Evolutionary conservation across 352 stramenopile species (phyloP), one percentile per base, ranked within the genome.

Genomic region (Pythium plurisporium): DNA sequence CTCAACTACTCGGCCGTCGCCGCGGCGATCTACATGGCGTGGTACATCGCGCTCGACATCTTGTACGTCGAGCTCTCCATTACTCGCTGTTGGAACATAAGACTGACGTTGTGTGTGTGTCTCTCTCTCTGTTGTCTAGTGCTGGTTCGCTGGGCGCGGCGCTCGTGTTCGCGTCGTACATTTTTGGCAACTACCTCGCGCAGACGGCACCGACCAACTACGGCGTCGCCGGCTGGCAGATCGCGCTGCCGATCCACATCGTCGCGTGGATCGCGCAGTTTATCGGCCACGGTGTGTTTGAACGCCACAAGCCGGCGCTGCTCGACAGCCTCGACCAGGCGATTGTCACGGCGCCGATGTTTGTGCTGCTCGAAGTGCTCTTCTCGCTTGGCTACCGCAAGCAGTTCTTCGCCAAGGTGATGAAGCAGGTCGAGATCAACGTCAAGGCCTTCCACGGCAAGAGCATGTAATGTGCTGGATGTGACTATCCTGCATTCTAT

Each of bases 251-350:
- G 10, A 65, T 88, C 15, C 80, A 95, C 63, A 53, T 77, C 6
- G 63, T 62, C 19, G 70, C 70, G 5, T 96, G 86, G 87, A 80
- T 87, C 48, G 33, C 41, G 14, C 76, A 96, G 65, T 92, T 96
- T 56, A 83, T 93, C 53, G 87, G 83, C 30, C 87, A 96, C 58
- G 80, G 73, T 11, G 72, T 96, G n/a, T 94, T 88, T 38, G 87
- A 96, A 57, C 72, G 82, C 36, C 79, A 83, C 51, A 88, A 91
- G 40, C 87, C 87, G 0, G 87, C 87, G 46, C 69, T 96, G 0
- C 69, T 96, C 5, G 83, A 95, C 55, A 94, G 82, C 53, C 62
- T 95, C 36, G 82, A 94, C 65, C 86, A 96, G 49, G 85, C 74
- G 12, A 20, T 89, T 20, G 72, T 92, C 27, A 91, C 83, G 6